A percentile compares a stretch with the other conserved stretches of the same genome.
These are phyloP conservation scores for Ramularia endophylla DNA, from an alignment of 2,329 filamentous ascomycete species.

Conservation along the genomic window DNA sequence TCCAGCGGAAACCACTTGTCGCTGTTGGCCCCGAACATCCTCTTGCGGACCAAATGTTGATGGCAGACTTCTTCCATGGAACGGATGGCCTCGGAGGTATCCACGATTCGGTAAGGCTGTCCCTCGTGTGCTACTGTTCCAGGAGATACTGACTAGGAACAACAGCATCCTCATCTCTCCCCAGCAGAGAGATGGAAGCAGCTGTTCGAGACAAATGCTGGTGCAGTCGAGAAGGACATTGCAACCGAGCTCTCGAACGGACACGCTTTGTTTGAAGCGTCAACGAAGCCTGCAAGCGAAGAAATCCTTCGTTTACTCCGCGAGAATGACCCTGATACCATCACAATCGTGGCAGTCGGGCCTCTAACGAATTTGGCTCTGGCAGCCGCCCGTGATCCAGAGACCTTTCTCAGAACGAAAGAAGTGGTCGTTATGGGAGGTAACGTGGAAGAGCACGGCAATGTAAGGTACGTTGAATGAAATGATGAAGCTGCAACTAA, in stretches of 20 bases:
- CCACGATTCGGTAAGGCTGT: constrained; percentile 36
- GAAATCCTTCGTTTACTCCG: constrained; percentile 84
- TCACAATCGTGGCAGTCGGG: constrained; percentile 86
- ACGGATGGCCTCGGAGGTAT: constrained; percentile 46
- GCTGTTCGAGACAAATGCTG: constrained; percentile 33
- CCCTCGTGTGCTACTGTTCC: not conserved
- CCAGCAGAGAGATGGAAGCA: constrained; percentile 44
- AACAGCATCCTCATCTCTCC: constrained; percentile 43
- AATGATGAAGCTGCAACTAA: not conserved
- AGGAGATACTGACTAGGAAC: constrained; percentile 5
- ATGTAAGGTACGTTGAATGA: constrained; percentile 41
- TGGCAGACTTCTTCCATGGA: constrained; percentile 65
- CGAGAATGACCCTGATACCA: constrained; percentile 76
- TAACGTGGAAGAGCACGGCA: constrained; percentile 70
- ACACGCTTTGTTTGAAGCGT: constrained; percentile 63
- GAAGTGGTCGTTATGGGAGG: constrained; percentile 97
- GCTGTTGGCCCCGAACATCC: constrained; percentile 83
- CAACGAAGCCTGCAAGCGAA: constrained; percentile 65
- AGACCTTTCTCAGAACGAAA: constrained; percentile 81
- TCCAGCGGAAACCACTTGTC: constrained; percentile 62
- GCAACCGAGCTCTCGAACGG: constrained; percentile 33
- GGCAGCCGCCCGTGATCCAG: constrained; percentile 80
- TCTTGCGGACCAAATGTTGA: constrained; percentile 71
- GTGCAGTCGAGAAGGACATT: constrained; percentile 29
- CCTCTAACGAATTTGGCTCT: constrained; percentile 91